These are phyloP conservation scores for Alternaria postmessia DNA, from an alignment of 2,329 filamentous ascomycete genomes.

Conservation along the genomic window DNA sequence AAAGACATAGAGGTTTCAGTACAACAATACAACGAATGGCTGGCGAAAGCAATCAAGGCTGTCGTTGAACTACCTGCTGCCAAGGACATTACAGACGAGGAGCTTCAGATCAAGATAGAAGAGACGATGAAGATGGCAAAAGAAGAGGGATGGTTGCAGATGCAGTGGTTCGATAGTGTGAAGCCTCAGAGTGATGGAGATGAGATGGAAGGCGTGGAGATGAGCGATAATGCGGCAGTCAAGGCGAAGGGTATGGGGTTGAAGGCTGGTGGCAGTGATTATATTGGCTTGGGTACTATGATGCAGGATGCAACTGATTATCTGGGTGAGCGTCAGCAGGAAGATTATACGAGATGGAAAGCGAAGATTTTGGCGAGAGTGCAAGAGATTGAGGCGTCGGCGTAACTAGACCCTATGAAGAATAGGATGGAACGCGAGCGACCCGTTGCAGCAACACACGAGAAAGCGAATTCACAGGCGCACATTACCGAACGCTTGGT, in stretches of 20 bases:
- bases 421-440: neutral
- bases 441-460: neutral
- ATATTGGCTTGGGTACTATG: slow-evolving; percentile 69
- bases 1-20: slow-evolving; percentile 39
- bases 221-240: slow-evolving; percentile 31
- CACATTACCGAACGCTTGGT: neutral
- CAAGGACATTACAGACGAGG: slow-evolving; percentile 56
- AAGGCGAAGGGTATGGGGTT: slow-evolving; percentile 49
- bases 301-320: slow-evolving; percentile 78
- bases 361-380: slow-evolving; percentile 66
- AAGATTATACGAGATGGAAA: slow-evolving; percentile 72
- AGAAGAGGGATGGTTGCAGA: slow-evolving; percentile 57
- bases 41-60: slow-evolving; percentile 59
- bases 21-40: slow-evolving; percentile 44
- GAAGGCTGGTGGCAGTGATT: slow-evolving; percentile 55
- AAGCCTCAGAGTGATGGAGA: slow-evolving; percentile 35
- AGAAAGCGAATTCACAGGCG: neutral
- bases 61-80: slow-evolving; percentile 59
- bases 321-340: slow-evolving; percentile 68
- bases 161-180: slow-evolving; percentile 66
- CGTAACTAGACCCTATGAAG: neutral
- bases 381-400: slow-evolving; percentile 53
- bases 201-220: slow-evolving; percentile 40
- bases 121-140: slow-evolving; percentile 44
- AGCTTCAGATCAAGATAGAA: slow-evolving; percentile 50